Base-by-base conservation (phyloP, 768 basidiomycete species). In the Collybia sp. region DNA sequence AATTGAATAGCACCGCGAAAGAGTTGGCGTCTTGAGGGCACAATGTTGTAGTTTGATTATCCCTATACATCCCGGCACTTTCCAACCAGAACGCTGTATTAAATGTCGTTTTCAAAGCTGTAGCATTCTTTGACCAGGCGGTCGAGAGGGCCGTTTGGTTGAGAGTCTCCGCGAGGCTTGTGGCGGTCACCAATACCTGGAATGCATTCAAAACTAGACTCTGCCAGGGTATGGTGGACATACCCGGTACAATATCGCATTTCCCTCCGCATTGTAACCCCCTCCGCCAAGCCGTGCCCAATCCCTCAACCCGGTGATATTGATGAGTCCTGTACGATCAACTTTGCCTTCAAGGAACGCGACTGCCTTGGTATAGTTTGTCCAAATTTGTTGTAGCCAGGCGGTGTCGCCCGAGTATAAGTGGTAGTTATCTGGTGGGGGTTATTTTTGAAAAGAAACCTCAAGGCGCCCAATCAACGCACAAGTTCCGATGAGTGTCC, bases 401-500 rank as follows among this genome's bases (percentile, higher is more conserved):
- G 53, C 69, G 2, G 51, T 57, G 54, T 82, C 79, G 0, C 79
- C 80, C 1, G 76, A 72, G 53, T 72, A 82, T 4, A 79, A 56
- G 49, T 67, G 74, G 57, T 82, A 82, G 55, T 80, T 81, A 57
- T 80, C 71, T 73, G 43, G 9, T 17, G 37, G 35, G 12, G 58
- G 16, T n/a, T 37, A 32, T 12, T n/a, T 42, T 17, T 5, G 13
- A 20, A 4, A 20, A 40, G 12, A 43, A 20, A 15, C 31, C 2
- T 31, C 13, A 20, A 34, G 20, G 43, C 13, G 13, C 4, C 40
- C 18, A 30, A 41, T 3, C 11, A 30, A 58, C 69, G 51, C 48
- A 73, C 73, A 60, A 11, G 71, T 72, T n/a, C 80, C 79, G 49
- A 82, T 75, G 18, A 82, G 63, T 13, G 79, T 80, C 79, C 79